Conservation (phyloP, 345 rosid species). For the Eucalyptus rudis region DNA sequence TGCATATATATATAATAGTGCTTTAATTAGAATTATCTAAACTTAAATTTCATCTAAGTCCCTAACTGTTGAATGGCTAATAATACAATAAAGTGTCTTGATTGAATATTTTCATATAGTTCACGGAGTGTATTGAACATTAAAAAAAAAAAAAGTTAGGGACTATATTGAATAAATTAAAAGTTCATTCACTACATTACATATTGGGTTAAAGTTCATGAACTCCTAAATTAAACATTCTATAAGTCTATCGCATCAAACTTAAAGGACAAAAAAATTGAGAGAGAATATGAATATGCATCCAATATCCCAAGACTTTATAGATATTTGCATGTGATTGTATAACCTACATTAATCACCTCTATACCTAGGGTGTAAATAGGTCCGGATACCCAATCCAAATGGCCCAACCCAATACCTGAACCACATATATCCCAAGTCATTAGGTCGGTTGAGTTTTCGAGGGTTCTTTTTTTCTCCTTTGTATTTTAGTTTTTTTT, state of each 20-base stretch:
- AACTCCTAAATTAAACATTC: background rate
- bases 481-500: too few species aligned
- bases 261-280: background rate
- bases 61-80: background rate
- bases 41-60: background rate
- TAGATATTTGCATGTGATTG: background rate
- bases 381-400: background rate
- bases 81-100: background rate
- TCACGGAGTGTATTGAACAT: accelerated
- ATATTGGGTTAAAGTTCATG: accelerated
- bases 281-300: background rate
- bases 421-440: background rate
- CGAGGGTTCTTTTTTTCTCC: background rate
- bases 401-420: accelerated
- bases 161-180: too few species aligned
- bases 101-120: background rate
- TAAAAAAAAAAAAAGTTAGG: accelerated
- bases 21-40: background rate
- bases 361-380: background rate
- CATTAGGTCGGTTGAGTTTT: accelerated
- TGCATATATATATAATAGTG: background rate
- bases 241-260: background rate
- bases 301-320: background rate
- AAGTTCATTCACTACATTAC: accelerated
- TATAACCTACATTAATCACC: background rate